A percentile compares a stretch with the other conserved stretches of the same genome.
phyloP scores from a whole-genome alignment of 73 alveolate genomes.

The Paramecium caudatum region DNA sequence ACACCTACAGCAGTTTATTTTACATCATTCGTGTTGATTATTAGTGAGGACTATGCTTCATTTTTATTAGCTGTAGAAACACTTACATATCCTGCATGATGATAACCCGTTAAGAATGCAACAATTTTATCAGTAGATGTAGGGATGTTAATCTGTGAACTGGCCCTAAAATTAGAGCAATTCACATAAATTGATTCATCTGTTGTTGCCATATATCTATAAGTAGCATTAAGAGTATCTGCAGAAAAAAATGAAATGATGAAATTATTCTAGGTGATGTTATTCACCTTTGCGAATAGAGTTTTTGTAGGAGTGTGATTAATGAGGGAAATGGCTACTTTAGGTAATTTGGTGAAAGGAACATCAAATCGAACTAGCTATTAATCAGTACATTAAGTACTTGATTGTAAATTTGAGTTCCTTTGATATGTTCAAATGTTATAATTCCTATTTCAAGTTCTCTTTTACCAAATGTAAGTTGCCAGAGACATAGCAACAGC shows the following conservation, averaged over 20 bases:
- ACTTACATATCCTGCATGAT: conserved; percentile 33
- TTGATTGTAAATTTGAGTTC: conserved; percentile 16
- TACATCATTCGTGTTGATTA: background rate
- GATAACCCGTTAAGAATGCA: conserved; percentile 29
- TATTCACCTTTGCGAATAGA: conserved; percentile 30
- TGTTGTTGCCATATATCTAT: conserved; percentile 59
- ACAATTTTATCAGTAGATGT: background rate
- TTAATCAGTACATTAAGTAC: background rate
- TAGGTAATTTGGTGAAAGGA: conserved; percentile 22
- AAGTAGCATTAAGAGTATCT: conserved; percentile 56
- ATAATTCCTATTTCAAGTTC: conserved; percentile 66
- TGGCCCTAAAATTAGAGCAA: conserved; percentile 56
- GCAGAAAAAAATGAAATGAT: conserved; percentile 49
- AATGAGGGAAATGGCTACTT: conserved; percentile 22
- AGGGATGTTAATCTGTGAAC: background rate
- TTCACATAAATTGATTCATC: background rate
- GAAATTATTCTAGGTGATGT: conserved; percentile 26
- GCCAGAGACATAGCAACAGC: no score
- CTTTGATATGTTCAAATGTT: conserved; percentile 27
- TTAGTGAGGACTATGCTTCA: background rate
- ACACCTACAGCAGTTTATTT: conserved; percentile 17
- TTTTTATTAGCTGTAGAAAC: background rate
- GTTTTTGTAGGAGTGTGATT: conserved; percentile 5
- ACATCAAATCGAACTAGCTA: conserved; percentile 59
- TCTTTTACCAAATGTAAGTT: no score